Base-by-base conservation (phyloP, 177 flowering plant genomes). In the Vitis hybrid region DNA sequence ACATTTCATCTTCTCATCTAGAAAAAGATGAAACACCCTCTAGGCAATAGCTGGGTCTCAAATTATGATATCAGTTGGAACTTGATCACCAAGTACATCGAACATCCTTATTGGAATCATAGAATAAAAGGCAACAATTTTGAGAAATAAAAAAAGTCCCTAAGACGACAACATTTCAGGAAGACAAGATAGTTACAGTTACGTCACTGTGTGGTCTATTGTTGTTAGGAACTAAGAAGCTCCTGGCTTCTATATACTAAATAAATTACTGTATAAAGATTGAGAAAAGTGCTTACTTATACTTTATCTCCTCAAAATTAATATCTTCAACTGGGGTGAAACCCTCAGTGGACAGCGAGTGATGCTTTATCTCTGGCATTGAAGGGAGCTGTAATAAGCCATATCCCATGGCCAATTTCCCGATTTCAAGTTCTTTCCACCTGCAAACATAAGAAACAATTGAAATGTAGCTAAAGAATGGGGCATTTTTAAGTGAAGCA, bases 341-440 rank as follows among this genome's bases (percentile, higher is more conserved):
- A 40, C 98, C 96, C 66, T 81, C 77, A 12, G 86, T 85, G 52
- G 94, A 91, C 56, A 93, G 86, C 9, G 86, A 78, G 64, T 93
- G 78, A 52, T 72, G 82, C 84, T 89, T 95, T 68, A 95, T 89
- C 72, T 95, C 99, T 1, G 94, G 76, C 87, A 93, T 85, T 46
- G 88, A 77, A 63, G 98, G 99, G 57, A 93, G 86, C 80, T 90
- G 94, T 81, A 95, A 79, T 14, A 94, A 78, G 61, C 98, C 98
- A 82, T 65, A 89, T 50, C 98, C 98, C 97, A 91, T 90, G 63
- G 86, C 98, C 78, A 91, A 74, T 76, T 88, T 95, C 73, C 99
- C 99, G 72, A 90, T 78, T 78, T 93, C 97, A 69, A 95, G 89
- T 63, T 90, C 94, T 79, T 93, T 95, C 97, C 92, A 95, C 74